Base-by-base conservation (phyloP, 2,329 filamentous ascomycete genomes). In the Juglanconis juglandina region DNA sequence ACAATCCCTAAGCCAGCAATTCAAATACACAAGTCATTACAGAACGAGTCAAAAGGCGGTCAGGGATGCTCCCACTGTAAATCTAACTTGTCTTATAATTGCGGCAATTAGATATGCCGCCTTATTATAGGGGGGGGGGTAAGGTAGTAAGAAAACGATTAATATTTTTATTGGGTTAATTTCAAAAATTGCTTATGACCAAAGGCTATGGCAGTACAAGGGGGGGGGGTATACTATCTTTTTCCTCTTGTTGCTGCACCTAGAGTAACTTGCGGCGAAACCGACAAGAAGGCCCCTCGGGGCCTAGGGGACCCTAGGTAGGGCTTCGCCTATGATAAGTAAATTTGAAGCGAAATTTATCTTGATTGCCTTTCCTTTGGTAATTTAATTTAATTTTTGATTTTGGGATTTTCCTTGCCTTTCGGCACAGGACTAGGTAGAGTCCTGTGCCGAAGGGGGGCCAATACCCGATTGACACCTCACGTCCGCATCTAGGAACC, bases 141-240 rank as follows among this genome's bases (percentile, higher is more conserved):
- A 41, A 32, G 33, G 42, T 41, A 49, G n/a, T 10, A 24, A n/a
- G 17, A 54, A 53, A 54, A 54, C n/a, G 30, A 56, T 48, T 49
- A 56, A 56, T 41, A 48, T 48, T 49, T 53, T 41, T 30, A 39
- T 56, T 49, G 34, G 53, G 44, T 56, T 46, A 56, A 61, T 57
- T 57, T 56, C 42, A 49, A 56, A 56, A 49, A 51, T 54, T 59
- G 37, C 50, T 53, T 53, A 9, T 53, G 11, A 13, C 41, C 10
- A 32, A 11, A 24, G 37, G 17, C 10, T 44, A n/a, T 5, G 14
- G 5, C n/a, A 46, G 17, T 46, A 7, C 6, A 7, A 24, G 24
- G 24, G 24, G 24, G 24, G 24, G 24, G 24, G 24, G 4, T 46
- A 46, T 42, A 9, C 11, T 13, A 42, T 13, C 11, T 14, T 14